These are phyloP conservation scores for Clavaria fumosa DNA, from an alignment of 768 basidiomycete genomes.

Conservation along the genomic window DNA sequence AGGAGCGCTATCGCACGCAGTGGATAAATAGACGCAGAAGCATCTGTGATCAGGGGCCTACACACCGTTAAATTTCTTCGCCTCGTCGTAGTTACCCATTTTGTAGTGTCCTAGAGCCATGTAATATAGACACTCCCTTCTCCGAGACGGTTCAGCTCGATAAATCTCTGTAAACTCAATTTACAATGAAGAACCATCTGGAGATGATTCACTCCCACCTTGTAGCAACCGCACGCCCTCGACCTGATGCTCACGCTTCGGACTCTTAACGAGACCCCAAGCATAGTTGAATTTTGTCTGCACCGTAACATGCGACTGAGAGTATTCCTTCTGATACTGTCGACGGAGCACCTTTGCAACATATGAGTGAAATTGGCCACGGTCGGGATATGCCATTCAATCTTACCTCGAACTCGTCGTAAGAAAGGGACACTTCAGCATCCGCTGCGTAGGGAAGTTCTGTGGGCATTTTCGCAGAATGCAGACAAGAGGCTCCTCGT, in stretches of 20 bases:
- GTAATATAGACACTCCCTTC: slow-evolving; percentile 94
- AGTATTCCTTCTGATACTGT: slow-evolving; percentile 82
- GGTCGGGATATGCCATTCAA: slow-evolving; percentile 2
- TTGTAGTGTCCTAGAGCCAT: slow-evolving; percentile 94
- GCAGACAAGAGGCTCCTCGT: too few relatives aligned
- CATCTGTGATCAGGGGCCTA: slow-evolving; percentile 3
- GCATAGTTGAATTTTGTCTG: slow-evolving; percentile 98
- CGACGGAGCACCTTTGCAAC: slow-evolving; percentile 53
- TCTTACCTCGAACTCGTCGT: slow-evolving; percentile 80
- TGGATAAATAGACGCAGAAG: slow-evolving; percentile 6
- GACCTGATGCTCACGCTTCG: slow-evolving; percentile 67
- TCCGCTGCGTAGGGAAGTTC: slow-evolving; percentile 95
- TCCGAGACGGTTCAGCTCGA: slow-evolving; percentile 66
- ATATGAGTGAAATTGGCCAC: neutral
- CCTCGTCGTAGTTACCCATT: slow-evolving; percentile 88
- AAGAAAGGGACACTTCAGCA: slow-evolving; percentile 75
- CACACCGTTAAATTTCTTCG: slow-evolving; percentile 84
- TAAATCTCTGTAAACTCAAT: slow-evolving; percentile 57
- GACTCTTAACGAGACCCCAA: slow-evolving; percentile 94
- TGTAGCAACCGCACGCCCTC: slow-evolving; percentile 86
- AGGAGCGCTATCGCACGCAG: slow-evolving; percentile 43
- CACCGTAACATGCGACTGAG: slow-evolving; percentile 70
- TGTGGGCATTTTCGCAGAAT: slow-evolving; percentile 36
- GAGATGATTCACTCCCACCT: slow-evolving; percentile 31
- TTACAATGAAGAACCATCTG: slow-evolving; percentile 5